A percentile compares a stretch with the other conserved stretches of the same genome.
These are phyloP conservation scores for Boletus reticulatus DNA, from an alignment of 768 basidiomycete genomes.

Conservation along the genomic window DNA sequence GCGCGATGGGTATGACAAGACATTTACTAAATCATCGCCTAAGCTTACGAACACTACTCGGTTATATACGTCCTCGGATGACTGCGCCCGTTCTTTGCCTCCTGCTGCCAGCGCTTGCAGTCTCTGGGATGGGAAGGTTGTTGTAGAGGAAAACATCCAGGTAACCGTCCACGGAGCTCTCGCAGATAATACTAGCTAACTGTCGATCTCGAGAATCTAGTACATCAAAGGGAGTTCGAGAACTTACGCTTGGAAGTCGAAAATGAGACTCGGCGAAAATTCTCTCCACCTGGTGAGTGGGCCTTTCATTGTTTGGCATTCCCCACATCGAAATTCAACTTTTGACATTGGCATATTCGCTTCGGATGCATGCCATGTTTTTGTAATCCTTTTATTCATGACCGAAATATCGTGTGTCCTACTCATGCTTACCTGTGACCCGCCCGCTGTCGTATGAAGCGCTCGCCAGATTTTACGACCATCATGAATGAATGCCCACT, in stretches of 20 bases:
- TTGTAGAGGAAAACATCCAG: conserved; percentile 7
- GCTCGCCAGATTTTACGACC: conserved; percentile 17
- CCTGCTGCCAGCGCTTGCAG: background rate
- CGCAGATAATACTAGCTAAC: background rate
- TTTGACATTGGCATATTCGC: conserved; percentile 4
- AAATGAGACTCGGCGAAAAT: conserved; percentile 8
- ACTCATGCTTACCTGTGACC: background rate
- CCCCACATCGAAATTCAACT: background rate
- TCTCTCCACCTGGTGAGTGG: conserved; percentile 17
- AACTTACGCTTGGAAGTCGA: background rate
- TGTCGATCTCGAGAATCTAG: no score
- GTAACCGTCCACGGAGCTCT: background rate
- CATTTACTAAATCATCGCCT: background rate
- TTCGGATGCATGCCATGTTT: background rate
- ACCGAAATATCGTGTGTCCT: conserved; percentile 3
- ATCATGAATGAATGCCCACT: conserved; percentile 17
- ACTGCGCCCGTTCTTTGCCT: conserved; percentile 5
- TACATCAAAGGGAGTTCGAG: background rate
- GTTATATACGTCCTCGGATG: background rate
- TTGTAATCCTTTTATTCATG: conserved; percentile 1
- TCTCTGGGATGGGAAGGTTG: conserved; percentile 5
- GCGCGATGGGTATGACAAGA: background rate
- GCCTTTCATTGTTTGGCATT: conserved; percentile 5
- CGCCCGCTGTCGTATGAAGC: conserved; percentile 5
- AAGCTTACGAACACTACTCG: conserved; percentile 6